Conservation (phyloP, 2,329 filamentous ascomycete genomes). For the Fonsecaea pugnacius region DNA sequence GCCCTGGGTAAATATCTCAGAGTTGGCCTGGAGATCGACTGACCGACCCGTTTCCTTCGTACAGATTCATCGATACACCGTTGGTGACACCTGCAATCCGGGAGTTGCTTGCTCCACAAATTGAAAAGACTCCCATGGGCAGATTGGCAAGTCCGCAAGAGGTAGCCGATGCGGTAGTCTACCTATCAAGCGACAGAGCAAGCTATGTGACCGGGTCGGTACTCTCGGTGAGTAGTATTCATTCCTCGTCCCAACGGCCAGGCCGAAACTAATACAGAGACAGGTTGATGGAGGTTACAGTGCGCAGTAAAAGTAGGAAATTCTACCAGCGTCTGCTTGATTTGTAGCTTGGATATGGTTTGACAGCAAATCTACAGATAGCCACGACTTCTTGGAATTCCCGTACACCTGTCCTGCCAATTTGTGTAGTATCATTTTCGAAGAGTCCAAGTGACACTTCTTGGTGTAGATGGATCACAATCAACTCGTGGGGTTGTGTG, state of each 20-base stretch:
- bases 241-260: background rate
- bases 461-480: background rate
- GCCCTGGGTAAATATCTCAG: slow-evolving; percentile 42
- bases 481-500: background rate
- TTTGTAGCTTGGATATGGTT: background rate
- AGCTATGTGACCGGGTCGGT: slow-evolving; percentile 41
- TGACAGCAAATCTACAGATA: background rate
- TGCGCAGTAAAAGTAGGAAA: slow-evolving; percentile 14
- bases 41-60: background rate
- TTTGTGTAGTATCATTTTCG: background rate
- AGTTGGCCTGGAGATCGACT: background rate
- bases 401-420: background rate
- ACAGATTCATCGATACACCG: slow-evolving; percentile 8
- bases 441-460: background rate
- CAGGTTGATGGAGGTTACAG: slow-evolving; percentile 21
- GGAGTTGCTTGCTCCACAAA: slow-evolving; percentile 5
- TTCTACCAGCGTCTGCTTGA: background rate
- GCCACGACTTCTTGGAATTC: background rate
- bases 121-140: slow-evolving; percentile 38
- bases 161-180: slow-evolving; percentile 43
- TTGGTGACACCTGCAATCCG: slow-evolving; percentile 10
- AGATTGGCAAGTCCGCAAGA: slow-evolving; percentile 43
- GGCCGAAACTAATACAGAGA: background rate
- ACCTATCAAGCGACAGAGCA: slow-evolving; percentile 41
- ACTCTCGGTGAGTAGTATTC: slow-evolving; percentile 24